Conservation (phyloP, 2,329 filamentous ascomycete species). For the Aureobasidium melanogenum region DNA sequence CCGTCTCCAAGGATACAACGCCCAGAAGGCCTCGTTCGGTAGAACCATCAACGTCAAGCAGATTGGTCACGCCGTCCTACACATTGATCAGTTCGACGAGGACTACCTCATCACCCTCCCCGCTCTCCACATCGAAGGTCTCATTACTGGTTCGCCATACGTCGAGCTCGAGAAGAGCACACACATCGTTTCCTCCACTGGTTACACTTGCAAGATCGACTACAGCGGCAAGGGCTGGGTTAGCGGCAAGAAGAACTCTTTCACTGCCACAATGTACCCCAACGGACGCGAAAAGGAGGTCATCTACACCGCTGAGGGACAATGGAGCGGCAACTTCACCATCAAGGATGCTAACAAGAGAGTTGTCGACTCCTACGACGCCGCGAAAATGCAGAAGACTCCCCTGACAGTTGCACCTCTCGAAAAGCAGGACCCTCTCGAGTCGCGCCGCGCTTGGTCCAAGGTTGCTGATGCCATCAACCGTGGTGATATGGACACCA, state of each 20-base stretch:
- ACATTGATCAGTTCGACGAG: constrained; percentile 58
- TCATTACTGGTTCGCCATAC: constrained; percentile 79
- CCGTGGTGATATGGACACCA: constrained; percentile 74
- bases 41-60: constrained; percentile 84
- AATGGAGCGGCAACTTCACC: constrained; percentile 79
- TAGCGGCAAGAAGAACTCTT: constrained; percentile 89
- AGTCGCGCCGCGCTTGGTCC: constrained; percentile 80
- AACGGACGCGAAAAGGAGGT: constrained; percentile 61
- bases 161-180: constrained; percentile 81
- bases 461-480: constrained; percentile 76
- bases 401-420: constrained; percentile 63
- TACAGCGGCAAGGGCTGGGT: constrained; percentile 93
- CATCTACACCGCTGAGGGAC: constrained; percentile 74
- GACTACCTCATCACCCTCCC: constrained; percentile 88
- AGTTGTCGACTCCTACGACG: constrained; percentile 37
- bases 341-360: constrained; percentile 58
- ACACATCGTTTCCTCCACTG: constrained; percentile 77
- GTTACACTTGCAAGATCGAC: constrained; percentile 82
- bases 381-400: constrained; percentile 44
- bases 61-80: constrained; percentile 70
- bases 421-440: constrained; percentile 74
- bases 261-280: constrained; percentile 66
- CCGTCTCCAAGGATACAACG: constrained; percentile 74
- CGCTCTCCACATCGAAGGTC: constrained; percentile 82
- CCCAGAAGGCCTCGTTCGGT: constrained; percentile 90